Evolutionary conservation across 257 asterid species (phyloP).

Genomic region (Salvia miltiorrhiza): DNA sequence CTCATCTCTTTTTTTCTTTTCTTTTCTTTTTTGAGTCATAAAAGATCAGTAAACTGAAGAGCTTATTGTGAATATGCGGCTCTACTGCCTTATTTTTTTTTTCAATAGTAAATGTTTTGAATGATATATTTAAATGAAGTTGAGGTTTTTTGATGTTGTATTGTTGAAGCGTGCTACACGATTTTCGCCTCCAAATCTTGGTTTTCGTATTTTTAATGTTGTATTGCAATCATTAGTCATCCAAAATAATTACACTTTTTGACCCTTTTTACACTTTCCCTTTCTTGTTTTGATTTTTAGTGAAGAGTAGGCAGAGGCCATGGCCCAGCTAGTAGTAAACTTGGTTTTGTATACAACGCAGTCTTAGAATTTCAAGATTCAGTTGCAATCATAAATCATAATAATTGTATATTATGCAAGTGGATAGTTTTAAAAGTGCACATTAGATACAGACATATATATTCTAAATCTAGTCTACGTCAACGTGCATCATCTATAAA

Average conservation of each 20-base stretch:
- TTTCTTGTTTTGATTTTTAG: background rate
- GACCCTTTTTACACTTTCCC: background rate
- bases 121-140: background rate
- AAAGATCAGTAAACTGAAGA: background rate
- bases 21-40: background rate
- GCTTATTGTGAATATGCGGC: background rate
- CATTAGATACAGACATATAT: background rate
- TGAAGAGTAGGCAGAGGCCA: background rate
- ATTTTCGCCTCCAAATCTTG: background rate
- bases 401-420: too few species aligned
- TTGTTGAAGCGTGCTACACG: background rate
- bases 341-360: background rate
- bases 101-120: too few species aligned
- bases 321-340: too few species aligned
- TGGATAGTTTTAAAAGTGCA: background rate
- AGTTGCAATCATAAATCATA: too few species aligned
- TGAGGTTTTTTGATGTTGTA: background rate
- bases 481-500: background rate
- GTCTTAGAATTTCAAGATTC: background rate
- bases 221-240: background rate
- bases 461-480: background rate
- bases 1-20: background rate
- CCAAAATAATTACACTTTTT: background rate
- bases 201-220: background rate
- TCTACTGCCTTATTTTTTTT: background rate